Conservation (phyloP, 768 basidiomycete genomes). For the Mycena olivaceomarginata region DNA sequence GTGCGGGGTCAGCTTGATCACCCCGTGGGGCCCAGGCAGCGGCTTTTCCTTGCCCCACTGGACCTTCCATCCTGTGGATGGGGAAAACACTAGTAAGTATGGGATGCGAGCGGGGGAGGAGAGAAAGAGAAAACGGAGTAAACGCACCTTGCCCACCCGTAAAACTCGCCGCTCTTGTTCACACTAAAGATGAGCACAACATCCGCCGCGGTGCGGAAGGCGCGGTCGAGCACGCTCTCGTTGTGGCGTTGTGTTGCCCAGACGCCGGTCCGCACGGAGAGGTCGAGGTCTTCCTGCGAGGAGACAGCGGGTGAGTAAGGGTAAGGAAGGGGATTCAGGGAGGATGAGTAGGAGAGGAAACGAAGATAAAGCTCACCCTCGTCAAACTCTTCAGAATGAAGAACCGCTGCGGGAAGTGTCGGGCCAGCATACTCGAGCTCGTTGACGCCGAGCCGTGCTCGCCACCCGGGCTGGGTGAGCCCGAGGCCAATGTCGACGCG, state of each 20-base stretch:
- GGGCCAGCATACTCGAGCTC: conserved; percentile 9
- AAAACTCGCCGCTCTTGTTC: conserved; percentile 96
- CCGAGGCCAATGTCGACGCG: conserved; percentile 55
- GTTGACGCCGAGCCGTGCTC: background rate
- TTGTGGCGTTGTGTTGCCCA: conserved; percentile 98
- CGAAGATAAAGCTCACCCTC: conserved; percentile 9
- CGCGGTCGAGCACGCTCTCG: conserved; percentile 92
- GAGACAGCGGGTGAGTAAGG: conserved; percentile 43
- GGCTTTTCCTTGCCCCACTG: conserved; percentile 62
- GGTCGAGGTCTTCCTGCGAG: conserved; percentile 83
- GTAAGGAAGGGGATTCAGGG: background rate
- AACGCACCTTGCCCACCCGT: conserved; percentile 89
- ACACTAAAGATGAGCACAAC: conserved; percentile 94
- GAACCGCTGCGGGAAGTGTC: conserved; percentile 24
- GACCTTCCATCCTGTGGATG: conserved; percentile 79
- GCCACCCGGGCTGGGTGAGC: background rate
- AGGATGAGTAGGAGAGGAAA: background rate
- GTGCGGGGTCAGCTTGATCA: background rate
- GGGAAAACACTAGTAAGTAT: background rate
- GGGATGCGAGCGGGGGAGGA: conserved; percentile 14
- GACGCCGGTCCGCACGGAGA: conserved; percentile 84
- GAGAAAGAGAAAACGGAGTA: background rate
- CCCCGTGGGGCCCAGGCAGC: background rate
- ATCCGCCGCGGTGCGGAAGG: conserved; percentile 90
- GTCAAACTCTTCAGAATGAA: conserved; percentile 26